Percentiles rank a stretch among this genome's conserved stretches.
These are phyloP conservation scores for Trypanosomatidae sp. DNA, from an alignment of 208 protist species.

Conservation along the genomic window DNA sequence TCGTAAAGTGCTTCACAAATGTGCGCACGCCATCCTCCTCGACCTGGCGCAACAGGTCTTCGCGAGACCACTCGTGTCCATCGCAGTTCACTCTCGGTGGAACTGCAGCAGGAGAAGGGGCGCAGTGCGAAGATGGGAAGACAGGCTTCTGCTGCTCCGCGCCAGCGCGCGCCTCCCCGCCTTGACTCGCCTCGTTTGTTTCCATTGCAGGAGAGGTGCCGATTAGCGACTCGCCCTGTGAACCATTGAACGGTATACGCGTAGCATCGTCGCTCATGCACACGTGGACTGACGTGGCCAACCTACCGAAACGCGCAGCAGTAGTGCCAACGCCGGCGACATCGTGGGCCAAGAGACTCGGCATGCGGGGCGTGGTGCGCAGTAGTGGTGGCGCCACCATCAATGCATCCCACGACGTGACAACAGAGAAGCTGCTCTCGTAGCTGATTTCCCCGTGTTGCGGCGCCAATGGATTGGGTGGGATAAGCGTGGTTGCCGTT, in stretches of 20 bases:
- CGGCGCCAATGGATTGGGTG: background rate
- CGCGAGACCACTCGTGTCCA: background rate
- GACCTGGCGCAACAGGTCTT: background rate
- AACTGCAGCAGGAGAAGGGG: background rate
- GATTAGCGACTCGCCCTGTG: background rate
- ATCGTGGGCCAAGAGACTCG: background rate
- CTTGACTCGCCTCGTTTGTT: background rate
- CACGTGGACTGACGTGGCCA: background rate
- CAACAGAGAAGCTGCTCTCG: conserved; percentile 17
- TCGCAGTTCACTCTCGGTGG: background rate
- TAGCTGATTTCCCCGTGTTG: conserved; percentile 16
- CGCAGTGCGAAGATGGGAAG: background rate
- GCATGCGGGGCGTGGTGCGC: conserved; percentile 1
- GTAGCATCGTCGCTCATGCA: background rate
- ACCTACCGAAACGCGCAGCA: background rate
- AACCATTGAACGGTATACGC: background rate
- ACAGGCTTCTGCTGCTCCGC: background rate
- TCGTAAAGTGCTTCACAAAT: conserved; percentile 23
- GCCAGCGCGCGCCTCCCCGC: background rate
- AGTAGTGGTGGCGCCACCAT: conserved; percentile 15
- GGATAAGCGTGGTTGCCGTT: background rate
- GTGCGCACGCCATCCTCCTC: conserved; percentile 11
- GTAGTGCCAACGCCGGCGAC: background rate
- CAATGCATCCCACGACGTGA: conserved; percentile 21
- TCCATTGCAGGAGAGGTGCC: background rate